Base-by-base conservation (phyloP, 2,329 filamentous ascomycete genomes). In the Raffaelea arxii region DNA sequence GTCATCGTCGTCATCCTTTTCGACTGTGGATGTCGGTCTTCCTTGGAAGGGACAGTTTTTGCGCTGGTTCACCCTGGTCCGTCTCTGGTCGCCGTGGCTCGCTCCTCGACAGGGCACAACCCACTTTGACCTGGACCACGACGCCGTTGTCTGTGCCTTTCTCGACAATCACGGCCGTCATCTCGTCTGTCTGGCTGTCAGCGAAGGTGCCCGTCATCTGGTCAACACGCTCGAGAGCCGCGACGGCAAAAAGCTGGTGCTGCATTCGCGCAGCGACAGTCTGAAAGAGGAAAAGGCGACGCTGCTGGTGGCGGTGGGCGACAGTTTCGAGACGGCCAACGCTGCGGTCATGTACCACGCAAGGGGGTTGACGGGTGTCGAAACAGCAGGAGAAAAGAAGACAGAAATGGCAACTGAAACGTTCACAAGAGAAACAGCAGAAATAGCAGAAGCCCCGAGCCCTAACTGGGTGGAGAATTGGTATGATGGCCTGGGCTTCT, bases 401-500 rank as follows among this genome's bases (percentile, higher is more conserved):
- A 24, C 14, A n/a, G 16, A 36, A 22, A 36, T 14, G 23, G 36
- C 12, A 18, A 25, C 12, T n/a, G 18, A 19, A n/a, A 46, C 25
- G 25, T 23, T 6, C 12, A 35, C 23, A 12, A 18, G 6, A 69
- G 47, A 62, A 65, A 1, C 55, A 75, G 7, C 63, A 64, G 16
- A 65, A 70, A 23, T 72, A 72, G 5, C 64, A 82, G 27, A 71
- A 72, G 46, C 65, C 72, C 6, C 64, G 10, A 10, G 10, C 10
- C 10, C 27, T 16, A 32, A 80, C 59, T 95, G 88, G 88, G 67
- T 86, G 42, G 80, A 92, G 52, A 80, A 86, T 49, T 96, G 90
- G 89, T 90, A 90, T 59, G 92, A 97, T 61, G 88, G 89, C 0
- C 69, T 98, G 32, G 86, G 89, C 1, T 98, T 92, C 60, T 98